Percentiles rank a stretch among this genome's conserved stretches.
These are phyloP conservation scores for Suaeda aralocaspica DNA, from an alignment of 148 eudicot genomes.

Conservation along the genomic window DNA sequence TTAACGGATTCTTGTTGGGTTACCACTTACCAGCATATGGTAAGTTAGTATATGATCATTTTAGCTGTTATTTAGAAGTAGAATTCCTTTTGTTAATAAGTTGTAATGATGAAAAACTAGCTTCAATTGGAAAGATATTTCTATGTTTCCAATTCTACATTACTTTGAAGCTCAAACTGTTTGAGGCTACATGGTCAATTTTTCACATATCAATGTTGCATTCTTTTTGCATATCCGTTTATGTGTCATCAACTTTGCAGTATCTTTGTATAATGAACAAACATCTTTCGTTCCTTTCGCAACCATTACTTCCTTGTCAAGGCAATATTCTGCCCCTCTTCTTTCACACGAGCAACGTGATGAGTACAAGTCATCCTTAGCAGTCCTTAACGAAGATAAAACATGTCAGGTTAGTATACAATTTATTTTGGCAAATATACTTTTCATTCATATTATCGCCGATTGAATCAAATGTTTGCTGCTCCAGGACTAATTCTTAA, in stretches of 20 bases:
- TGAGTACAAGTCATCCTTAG: slow-evolving; percentile 43
- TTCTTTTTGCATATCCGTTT: background rate
- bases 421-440: background rate
- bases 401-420: slow-evolving; percentile 51
- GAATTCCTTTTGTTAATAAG: background rate
- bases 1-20: background rate
- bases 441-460: background rate
- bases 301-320: slow-evolving; percentile 42
- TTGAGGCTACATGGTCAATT: background rate
- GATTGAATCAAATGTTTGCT: background rate
- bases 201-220: background rate
- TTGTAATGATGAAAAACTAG: background rate
- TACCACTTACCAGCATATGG: background rate
- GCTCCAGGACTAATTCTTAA: background rate
- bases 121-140: background rate
- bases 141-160: background rate
- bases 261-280: slow-evolving; percentile 54
- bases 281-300: slow-evolving; percentile 36
- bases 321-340: slow-evolving; percentile 60
- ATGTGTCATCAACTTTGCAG: slow-evolving; percentile 36
- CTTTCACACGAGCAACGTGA: slow-evolving; percentile 59
- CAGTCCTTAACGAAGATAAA: slow-evolving; percentile 40
- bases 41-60: background rate
- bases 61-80: background rate
- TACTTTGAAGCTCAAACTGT: background rate